These are phyloP conservation scores for Botrytis fabae DNA, from an alignment of 2,329 filamentous ascomycete genomes.

Conservation along the genomic window DNA sequence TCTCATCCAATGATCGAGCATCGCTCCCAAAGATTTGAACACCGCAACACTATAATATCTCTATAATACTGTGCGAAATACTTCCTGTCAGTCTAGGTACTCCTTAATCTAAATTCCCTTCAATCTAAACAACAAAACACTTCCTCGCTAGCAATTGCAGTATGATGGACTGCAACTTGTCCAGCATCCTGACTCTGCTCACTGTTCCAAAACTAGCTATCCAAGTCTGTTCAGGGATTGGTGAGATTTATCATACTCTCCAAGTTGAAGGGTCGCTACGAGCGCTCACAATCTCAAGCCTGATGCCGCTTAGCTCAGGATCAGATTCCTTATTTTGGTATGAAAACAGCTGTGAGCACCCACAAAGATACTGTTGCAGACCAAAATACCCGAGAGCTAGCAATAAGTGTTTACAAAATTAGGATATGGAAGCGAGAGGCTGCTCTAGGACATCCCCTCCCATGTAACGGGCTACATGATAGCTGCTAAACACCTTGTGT, in stretches of 20 bases:
- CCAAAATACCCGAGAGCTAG: background rate
- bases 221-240: too few relatives aligned
- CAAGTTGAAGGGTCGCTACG: background rate
- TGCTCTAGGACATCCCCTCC: background rate
- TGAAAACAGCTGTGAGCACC: background rate
- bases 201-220: background rate
- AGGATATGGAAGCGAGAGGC: too few relatives aligned
- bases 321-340: background rate
- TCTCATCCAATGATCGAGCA: background rate
- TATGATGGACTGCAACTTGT: background rate
- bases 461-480: background rate
- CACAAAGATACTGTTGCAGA: background rate
- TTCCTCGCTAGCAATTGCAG: background rate
- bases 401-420: accelerated
- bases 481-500: background rate
- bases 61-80: background rate
- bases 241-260: accelerated
- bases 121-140: background rate
- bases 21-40: background rate
- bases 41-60: background rate
- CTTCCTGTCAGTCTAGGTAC: accelerated
- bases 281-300: background rate
- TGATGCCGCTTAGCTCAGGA: background rate
- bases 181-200: background rate
- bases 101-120: background rate